Percentiles rank a stretch among this genome's conserved stretches.
Conservation (phyloP, 2,329 filamentous ascomycete species). For the Harringtonia lauricola region DNA sequence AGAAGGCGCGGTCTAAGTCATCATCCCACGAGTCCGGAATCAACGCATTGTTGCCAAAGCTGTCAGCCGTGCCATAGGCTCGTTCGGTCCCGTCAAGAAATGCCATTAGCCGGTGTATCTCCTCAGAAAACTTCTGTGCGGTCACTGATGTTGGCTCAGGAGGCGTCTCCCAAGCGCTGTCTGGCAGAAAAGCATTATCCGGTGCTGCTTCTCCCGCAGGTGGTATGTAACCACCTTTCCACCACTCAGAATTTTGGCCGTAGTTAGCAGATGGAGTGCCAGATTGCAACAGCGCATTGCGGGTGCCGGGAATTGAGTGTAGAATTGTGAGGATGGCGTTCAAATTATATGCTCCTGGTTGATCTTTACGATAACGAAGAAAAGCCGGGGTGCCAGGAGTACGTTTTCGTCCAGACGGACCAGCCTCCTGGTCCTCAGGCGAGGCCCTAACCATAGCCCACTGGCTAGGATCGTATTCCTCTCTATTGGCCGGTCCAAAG, state of each 20-base stretch:
- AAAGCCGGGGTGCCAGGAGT: slow-evolving; percentile 36
- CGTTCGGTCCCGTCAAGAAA: slow-evolving; percentile 51
- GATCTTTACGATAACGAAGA: slow-evolving; percentile 27
- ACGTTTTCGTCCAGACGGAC: slow-evolving; percentile 33
- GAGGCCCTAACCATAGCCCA: slow-evolving; percentile 47
- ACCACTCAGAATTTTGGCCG: slow-evolving; percentile 48
- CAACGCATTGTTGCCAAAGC: background rate
- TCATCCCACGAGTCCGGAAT: slow-evolving; percentile 8
- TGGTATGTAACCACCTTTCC: slow-evolving; percentile 34
- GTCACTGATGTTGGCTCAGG: background rate
- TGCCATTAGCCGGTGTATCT: slow-evolving; percentile 51
- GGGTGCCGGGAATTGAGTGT: slow-evolving; percentile 46
- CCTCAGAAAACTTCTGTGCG: slow-evolving; percentile 33
- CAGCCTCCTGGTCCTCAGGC: slow-evolving; percentile 23
- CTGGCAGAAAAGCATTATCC: slow-evolving; percentile 18
- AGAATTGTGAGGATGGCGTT: slow-evolving; percentile 47
- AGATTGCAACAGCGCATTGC: slow-evolving; percentile 40
- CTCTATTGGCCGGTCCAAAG: slow-evolving; percentile 49
- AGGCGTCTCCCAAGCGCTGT: slow-evolving; percentile 18
- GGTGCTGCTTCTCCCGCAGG: slow-evolving; percentile 23
- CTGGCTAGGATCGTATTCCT: slow-evolving; percentile 40
- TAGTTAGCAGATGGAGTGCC: slow-evolving; percentile 34
- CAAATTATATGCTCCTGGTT: slow-evolving; percentile 27
- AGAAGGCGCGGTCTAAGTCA: slow-evolving; percentile 31
- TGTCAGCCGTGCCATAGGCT: slow-evolving; percentile 44